phyloP scores from a whole-genome alignment of 2,329 filamentous ascomycete species.

The Coniochaeta sp. region DNA sequence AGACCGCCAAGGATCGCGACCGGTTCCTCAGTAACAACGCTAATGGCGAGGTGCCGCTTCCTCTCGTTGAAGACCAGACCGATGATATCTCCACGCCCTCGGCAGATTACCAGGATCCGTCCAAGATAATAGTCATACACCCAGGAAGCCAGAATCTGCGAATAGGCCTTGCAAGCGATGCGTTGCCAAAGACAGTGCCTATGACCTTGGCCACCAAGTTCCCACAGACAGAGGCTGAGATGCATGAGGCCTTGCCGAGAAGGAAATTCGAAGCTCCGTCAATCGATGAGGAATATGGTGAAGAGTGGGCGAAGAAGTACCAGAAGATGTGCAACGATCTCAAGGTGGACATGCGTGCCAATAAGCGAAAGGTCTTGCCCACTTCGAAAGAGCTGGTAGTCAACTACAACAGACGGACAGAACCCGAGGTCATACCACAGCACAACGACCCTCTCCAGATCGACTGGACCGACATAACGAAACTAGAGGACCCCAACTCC shows the following conservation, averaged over 20 bases:
- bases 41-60: constrained; percentile 55
- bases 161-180: constrained; percentile 92
- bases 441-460: constrained; percentile 93
- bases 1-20: constrained; percentile 81
- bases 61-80: constrained; percentile 50
- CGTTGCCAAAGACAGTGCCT: constrained; percentile 85
- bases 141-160: constrained; percentile 91
- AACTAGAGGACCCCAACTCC: constrained; percentile 56
- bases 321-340: constrained; percentile 78
- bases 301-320: constrained; percentile 71
- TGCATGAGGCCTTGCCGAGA: constrained; percentile 69
- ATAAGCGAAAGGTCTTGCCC: constrained; percentile 92
- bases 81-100: constrained; percentile 47
- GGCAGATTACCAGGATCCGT: constrained; percentile 61
- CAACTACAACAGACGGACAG: constrained; percentile 83
- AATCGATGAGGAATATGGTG: constrained; percentile 75
- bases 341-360: constrained; percentile 82
- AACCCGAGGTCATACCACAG: constrained; percentile 80
- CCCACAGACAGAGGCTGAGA: constrained; percentile 73
- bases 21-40: constrained; percentile 67
- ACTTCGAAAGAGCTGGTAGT: constrained; percentile 94
- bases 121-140: constrained; percentile 91
- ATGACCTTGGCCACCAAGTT: constrained; percentile 85
- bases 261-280: constrained; percentile 55
- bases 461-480: constrained; percentile 83